Conservation (phyloP, 768 basidiomycete species). For the Fomitopsis pulvina region DNA sequence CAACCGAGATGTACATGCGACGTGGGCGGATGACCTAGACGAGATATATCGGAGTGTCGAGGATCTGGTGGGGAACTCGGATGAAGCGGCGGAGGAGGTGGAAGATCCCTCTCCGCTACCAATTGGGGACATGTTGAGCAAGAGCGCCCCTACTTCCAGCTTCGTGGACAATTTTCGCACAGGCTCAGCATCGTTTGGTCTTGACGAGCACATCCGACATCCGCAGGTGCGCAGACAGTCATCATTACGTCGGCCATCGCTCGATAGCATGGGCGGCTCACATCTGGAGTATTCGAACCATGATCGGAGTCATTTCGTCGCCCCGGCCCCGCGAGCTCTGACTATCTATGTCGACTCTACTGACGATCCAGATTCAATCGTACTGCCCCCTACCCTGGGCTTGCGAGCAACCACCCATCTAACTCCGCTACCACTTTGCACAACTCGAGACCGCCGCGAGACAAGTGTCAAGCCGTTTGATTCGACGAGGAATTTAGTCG, state of each 20-base stretch:
- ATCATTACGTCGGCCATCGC: conserved; percentile 17
- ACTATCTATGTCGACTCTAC: conserved; percentile 66
- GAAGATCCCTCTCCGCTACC: conserved; percentile 3
- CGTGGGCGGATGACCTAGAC: conserved; percentile 65
- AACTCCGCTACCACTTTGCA: conserved; percentile 12
- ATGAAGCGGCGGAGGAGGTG: conserved; percentile 3
- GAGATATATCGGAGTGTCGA: conserved; percentile 61
- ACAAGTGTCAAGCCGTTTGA: background rate
- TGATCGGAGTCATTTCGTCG: conserved; percentile 47
- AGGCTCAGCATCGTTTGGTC: conserved; percentile 23
- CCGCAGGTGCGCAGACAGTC: conserved; percentile 3
- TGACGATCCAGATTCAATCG: conserved; percentile 44
- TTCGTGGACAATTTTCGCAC: conserved; percentile 15
- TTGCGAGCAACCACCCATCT: conserved; percentile 31
- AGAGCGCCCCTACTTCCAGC: background rate
- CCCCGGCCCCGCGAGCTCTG: conserved; percentile 67
- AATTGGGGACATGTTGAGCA: background rate
- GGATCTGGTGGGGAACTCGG: conserved; percentile 37
- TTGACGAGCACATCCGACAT: conserved; percentile 17
- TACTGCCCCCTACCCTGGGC: conserved; percentile 68
- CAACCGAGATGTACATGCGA: conserved; percentile 37
- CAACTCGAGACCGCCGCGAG: background rate
- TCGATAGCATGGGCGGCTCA: conserved; percentile 22
- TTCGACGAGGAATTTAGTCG: conserved; percentile 10
- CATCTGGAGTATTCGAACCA: conserved; percentile 47